A percentile compares a stretch with the other conserved stretches of the same genome.
These are phyloP conservation scores for Psilocybe cyanescens DNA, from an alignment of 768 basidiomycete species.

Conservation along the genomic window DNA sequence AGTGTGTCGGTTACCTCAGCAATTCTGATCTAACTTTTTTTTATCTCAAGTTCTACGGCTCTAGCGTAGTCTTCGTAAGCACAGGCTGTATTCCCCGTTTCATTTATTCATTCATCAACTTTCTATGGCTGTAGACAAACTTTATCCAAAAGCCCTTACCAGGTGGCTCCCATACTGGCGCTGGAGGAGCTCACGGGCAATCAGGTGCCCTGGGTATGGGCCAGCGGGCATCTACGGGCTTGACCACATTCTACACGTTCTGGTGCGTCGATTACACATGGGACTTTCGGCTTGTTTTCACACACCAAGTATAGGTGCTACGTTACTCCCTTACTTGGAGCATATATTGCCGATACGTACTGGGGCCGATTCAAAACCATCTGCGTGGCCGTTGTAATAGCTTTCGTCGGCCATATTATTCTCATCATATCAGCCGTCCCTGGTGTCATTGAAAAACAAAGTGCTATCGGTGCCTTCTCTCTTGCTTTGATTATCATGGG, in stretches of 20 bases:
- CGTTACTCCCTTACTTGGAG: constrained; percentile 67
- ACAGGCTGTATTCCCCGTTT: background rate
- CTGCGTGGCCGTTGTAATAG: constrained; percentile 61
- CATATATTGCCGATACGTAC: constrained; percentile 73
- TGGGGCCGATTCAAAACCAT: constrained; percentile 80
- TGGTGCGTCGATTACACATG: constrained; percentile 43
- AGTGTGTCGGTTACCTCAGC: constrained; percentile 9
- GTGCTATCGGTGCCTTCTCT: constrained; percentile 56
- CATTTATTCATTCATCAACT: background rate
- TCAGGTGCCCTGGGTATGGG: constrained; percentile 71
- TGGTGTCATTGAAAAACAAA: constrained; percentile 59
- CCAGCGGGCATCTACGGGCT: constrained; percentile 73
- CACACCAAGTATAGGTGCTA: constrained; percentile 49
- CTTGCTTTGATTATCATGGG: constrained; percentile 68
- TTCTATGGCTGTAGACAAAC: constrained; percentile 51
- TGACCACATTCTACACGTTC: constrained; percentile 73
- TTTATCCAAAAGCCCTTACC: constrained; percentile 79
- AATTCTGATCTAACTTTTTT: background rate
- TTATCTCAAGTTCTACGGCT: constrained; percentile 44
- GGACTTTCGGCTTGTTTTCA: background rate
- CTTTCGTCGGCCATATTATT: constrained; percentile 69
- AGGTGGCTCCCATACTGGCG: constrained; percentile 64
- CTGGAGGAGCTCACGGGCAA: constrained; percentile 53
- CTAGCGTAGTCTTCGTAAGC: constrained; percentile 52
- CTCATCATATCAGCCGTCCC: constrained; percentile 69